Evolutionary conservation across 2,329 filamentous ascomycete species (phyloP).

Genomic region (Mollisia scopiformis): DNA sequence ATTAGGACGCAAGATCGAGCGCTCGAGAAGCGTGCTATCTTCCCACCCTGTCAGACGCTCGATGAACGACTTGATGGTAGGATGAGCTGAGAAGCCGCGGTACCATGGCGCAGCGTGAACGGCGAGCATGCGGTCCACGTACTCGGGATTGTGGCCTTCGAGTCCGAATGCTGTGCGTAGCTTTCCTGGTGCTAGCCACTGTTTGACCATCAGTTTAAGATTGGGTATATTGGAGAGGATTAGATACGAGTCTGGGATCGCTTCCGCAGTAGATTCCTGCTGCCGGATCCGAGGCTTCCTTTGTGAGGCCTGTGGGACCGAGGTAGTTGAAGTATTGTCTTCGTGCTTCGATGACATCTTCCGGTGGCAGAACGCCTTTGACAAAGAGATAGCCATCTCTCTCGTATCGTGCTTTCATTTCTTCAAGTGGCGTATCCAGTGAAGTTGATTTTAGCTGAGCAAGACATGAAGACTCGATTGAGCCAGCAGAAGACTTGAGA

Average conservation of each 20-base stretch:
- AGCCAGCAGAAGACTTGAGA: neutral
- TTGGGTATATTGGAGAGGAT: conserved; percentile 33
- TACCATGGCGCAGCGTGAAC: conserved; percentile 58
- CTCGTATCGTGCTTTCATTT: conserved; percentile 48
- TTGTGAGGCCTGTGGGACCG: conserved; percentile 50
- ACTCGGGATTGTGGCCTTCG: conserved; percentile 22
- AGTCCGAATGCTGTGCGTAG: conserved; percentile 42
- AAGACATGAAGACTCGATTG: neutral
- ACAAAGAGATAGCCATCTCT: conserved; percentile 58
- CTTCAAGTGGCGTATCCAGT: conserved; percentile 43
- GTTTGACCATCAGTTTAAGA: conserved; percentile 44
- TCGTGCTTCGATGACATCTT: conserved; percentile 54
- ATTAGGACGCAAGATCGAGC: conserved; percentile 51
- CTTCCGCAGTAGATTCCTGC: conserved; percentile 54
- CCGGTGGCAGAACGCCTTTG: conserved; percentile 55
- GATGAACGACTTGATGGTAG: conserved; percentile 51
- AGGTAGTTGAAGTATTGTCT: conserved; percentile 57
- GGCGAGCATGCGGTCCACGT: conserved; percentile 49
- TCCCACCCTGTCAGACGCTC: conserved; percentile 57
- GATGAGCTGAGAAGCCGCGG: conserved; percentile 49
- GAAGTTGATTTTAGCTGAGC: conserved; percentile 9
- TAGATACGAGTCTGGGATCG: neutral
- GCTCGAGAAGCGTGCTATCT: conserved; percentile 53
- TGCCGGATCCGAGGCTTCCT: conserved; percentile 52
- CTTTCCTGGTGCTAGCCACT: conserved; percentile 37